Evolutionary conservation across 345 rosid species (phyloP).

Genomic region (Raphanus raphanistrum): DNA sequence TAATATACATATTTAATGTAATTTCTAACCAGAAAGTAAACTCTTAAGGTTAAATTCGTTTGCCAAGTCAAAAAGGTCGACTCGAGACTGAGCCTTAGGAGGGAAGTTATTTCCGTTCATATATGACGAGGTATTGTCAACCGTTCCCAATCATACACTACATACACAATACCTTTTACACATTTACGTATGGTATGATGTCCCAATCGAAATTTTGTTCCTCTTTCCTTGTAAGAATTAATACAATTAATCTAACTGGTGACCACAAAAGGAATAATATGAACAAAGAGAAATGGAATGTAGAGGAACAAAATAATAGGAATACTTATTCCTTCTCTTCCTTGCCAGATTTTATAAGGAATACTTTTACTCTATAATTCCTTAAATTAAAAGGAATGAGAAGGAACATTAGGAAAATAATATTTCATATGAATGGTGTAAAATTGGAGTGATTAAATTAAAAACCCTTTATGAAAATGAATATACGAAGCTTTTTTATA

Average conservation of each 20-base stretch:
- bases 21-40: neutral
- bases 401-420: no score
- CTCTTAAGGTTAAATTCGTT: neutral
- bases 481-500: neutral
- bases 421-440: no score
- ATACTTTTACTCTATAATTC: no score
- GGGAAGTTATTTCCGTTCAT: conserved; percentile 21
- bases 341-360: no score
- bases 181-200: conserved; percentile 19
- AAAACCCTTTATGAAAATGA: neutral
- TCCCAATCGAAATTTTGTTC: neutral
- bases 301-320: no score
- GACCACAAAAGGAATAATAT: no score
- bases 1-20: neutral
- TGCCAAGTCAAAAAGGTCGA: conserved; percentile 32
- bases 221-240: conserved; percentile 7
- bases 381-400: no score
- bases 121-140: conserved; percentile 22
- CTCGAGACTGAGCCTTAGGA: conserved; percentile 25
- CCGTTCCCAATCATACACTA: conserved; percentile 2
- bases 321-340: no score
- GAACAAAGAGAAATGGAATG: no score
- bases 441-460: neutral
- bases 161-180: neutral
- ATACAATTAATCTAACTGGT: no score